Evolutionary conservation across 192 early-diverging fungal species (phyloP), one percentile per base, ranked within the genome.

Genomic region (Podila epicladia): DNA sequence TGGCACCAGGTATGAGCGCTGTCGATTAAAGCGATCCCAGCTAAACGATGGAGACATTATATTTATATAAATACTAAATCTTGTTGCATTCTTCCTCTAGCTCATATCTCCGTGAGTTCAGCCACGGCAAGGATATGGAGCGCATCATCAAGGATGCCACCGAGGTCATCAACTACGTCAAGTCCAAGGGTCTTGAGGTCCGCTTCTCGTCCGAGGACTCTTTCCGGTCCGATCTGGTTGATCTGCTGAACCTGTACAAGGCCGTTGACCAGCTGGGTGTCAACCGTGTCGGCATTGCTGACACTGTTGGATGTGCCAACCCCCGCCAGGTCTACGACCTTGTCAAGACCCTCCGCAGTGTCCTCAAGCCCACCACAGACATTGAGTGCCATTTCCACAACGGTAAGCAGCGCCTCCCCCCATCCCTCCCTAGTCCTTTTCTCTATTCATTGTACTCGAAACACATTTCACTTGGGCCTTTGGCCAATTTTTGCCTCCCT

Each of bases 331-430:
- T 99, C 26, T 97, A 96, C 71, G 98, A 99, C 69, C 91, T 99
- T 31, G 96, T 99, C 64, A 92, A 95, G 80, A 99, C 98, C 22
- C 88, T 99, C 22, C 92, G 98, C 66, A 89, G 91, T 58, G 95
- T 99, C 58, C 96, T 99, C 22, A 79, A 79, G 75, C 75, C 75
- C 33, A 96, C 94, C 50, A 98, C 97, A 84, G 98, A 99, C 79
- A 99, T 99, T 74, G 98, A 99, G 85, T 96, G 95, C 84, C 98
- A 99, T 84, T 99, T 99, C 93, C 98, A 99, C 86, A 96, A 99
- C 84, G 97, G 75, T 79, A 41, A 64, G 74, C 33, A 22, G 20
- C 26, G 60, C 11, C 4, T 32, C 29, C 51, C 15, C 49, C 38
- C 32, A n/a, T 51, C n/a, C 26, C 13, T 49, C 2, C 35, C 35